Conservation (phyloP, 2,329 filamentous ascomycete genomes). For the Sordariomycetes sp. region DNA sequence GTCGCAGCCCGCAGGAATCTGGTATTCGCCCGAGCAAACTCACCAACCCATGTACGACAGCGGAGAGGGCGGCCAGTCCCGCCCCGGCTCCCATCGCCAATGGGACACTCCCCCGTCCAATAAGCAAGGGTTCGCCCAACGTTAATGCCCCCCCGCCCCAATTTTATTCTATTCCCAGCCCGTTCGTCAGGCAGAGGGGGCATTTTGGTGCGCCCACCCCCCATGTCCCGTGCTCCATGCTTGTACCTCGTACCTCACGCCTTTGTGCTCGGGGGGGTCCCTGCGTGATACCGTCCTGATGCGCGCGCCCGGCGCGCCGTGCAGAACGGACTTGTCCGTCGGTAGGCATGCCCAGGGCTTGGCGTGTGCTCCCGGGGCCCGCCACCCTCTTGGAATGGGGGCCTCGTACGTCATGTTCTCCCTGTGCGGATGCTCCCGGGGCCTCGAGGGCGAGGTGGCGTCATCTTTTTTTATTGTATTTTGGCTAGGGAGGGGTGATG, state of each 20-base stretch:
- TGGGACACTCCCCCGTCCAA: neutral
- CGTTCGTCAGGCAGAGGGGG: neutral
- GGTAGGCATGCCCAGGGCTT: neutral
- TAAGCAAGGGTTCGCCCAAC: slow-evolving; percentile 1
- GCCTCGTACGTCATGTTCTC: neutral
- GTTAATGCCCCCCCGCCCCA: neutral
- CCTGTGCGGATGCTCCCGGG: neutral
- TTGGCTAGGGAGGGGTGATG: too few relatives aligned
- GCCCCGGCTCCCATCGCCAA: slow-evolving; percentile 1
- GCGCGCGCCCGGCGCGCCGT: neutral
- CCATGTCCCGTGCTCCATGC: too few relatives aligned
- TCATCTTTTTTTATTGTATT: too few relatives aligned
- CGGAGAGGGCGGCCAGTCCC: slow-evolving; percentile 2
- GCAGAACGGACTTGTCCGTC: neutral
- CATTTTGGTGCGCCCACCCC: too few relatives aligned
- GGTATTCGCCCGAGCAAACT: neutral
- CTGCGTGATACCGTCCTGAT: neutral
- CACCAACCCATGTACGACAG: neutral
- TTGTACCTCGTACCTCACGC: too few relatives aligned
- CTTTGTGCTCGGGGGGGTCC: neutral
- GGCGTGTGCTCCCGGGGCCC: neutral
- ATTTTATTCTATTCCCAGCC: neutral
- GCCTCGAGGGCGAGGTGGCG: too few relatives aligned
- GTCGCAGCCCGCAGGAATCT: too few relatives aligned
- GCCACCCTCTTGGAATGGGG: neutral